Base-by-base conservation (phyloP, 148 eudicot species). In the Hydrangea macrophylla region DNA sequence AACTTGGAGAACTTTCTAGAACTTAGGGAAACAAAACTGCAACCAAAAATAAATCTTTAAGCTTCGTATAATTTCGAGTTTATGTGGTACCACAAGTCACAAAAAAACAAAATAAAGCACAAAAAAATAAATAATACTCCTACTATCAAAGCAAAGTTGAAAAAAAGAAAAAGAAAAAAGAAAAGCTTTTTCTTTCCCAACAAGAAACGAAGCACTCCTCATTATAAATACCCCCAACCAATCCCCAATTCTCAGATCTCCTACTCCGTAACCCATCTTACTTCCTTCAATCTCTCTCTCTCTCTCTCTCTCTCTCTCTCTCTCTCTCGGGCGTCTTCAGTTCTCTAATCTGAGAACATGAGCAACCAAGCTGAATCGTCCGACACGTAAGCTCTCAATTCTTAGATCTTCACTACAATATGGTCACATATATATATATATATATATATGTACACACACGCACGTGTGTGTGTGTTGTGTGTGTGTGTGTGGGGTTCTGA, bases 291-390 rank as follows among this genome's bases (percentile, higher is more conserved):
- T n/a, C n/a, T n/a, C n/a, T n/a, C n/a, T n/a, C n/a, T n/a, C n/a
- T n/a, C n/a, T n/a, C n/a, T n/a, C n/a, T n/a, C n/a, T n/a, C n/a
- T n/a, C n/a, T n/a, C n/a, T 55, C 23, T 26, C 27, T 28, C 3
- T 62, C 26, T 6, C 12, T 1, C 6, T n/a, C n/a, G n/a, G n/a
- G n/a, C n/a, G n/a, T n/a, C 57, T 9, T 1, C n/a, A 7, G 0
- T 42, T 9, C n/a, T 54, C 24, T 22, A 28, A 20, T 22, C 35
- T 5, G 48, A 12, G 2, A 24, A 48, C 58, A 90, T 88, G 92
- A 81, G 74, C 56, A 74, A 80, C 62, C 84, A 80, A 60, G 72
- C 88, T 23, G 96, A 90, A 88, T 82, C 96, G 9, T 90, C 96
- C 31, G 90, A 85, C 60, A 30, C 85, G 96, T 90, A 79, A 81